These are phyloP conservation scores for Symbiodinium pilosum DNA, from an alignment of 73 alveolate genomes.

Conservation along the genomic window DNA sequence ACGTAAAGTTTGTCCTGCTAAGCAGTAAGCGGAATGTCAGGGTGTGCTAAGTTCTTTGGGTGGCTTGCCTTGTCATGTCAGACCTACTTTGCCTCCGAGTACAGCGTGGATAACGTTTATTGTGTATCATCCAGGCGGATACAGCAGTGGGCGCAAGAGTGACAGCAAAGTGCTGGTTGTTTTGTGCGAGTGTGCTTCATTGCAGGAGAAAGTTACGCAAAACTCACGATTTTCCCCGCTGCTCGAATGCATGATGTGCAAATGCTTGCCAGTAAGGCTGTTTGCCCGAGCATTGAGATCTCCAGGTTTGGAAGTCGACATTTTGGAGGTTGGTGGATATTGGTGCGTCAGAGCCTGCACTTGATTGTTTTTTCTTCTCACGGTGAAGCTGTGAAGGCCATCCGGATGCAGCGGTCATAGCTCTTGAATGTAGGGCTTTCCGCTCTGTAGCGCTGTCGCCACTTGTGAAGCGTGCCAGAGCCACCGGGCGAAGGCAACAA, in stretches of 20 bases:
- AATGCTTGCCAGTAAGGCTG: too few relatives aligned
- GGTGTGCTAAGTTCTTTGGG: too few relatives aligned
- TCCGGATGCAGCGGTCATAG: constrained; percentile 2
- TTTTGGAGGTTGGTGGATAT: not conserved
- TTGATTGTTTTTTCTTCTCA: too few relatives aligned
- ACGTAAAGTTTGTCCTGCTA: too few relatives aligned
- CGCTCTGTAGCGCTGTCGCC: not conserved
- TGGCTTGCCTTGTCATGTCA: not conserved
- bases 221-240: not conserved
- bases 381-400: not conserved
- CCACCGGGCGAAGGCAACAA: too few relatives aligned
- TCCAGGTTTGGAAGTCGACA: not conserved
- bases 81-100: constrained; percentile 48
- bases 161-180: not conserved
- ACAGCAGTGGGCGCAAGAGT: not conserved
- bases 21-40: too few relatives aligned
- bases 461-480: too few relatives aligned
- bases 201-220: not conserved
- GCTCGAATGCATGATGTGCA: not conserved
- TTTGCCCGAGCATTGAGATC: too few relatives aligned
- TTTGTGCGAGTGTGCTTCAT: not conserved
- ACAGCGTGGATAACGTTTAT: constrained; percentile 67
- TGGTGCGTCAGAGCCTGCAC: too few relatives aligned
- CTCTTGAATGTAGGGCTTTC: too few relatives aligned
- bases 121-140: constrained; percentile 42